Evolutionary conservation across 148 eudicot genomes (phyloP).

Genomic region (Persicaria maculosa): DNA sequence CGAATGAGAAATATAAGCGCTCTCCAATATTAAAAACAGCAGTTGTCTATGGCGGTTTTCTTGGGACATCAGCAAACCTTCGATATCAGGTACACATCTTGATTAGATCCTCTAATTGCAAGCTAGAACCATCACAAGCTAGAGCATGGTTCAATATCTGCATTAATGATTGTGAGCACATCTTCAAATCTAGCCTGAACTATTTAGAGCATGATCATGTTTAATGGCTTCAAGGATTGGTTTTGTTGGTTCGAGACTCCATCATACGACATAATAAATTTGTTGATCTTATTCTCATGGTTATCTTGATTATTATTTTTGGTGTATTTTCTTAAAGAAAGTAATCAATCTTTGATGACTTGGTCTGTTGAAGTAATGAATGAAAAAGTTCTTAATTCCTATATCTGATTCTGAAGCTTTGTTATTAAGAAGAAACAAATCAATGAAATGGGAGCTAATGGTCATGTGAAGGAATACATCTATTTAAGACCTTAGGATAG

Average conservation of each 20-base stretch:
- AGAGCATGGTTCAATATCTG: neutral
- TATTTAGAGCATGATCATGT: neutral
- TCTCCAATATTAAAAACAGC: slow-evolving; percentile 87
- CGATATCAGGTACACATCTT: slow-evolving; percentile 66
- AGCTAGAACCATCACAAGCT: neutral
- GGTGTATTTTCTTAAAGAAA: neutral
- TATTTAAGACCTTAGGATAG: neutral
- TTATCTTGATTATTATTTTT: neutral
- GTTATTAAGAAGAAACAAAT: neutral
- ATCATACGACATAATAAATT: neutral
- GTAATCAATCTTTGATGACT: too few species aligned
- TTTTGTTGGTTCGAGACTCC: neutral
- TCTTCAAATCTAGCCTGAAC: neutral
- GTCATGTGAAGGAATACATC: neutral
- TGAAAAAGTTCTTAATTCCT: too few species aligned
- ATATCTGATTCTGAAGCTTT: neutral
- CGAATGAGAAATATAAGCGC: slow-evolving; percentile 42
- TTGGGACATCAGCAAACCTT: slow-evolving; percentile 89
- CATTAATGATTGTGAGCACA: neutral
- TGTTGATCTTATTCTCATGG: neutral
- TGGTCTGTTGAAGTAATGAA: too few species aligned
- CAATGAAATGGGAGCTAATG: neutral
- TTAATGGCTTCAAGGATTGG: neutral
- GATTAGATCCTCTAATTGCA: neutral
- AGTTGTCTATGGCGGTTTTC: slow-evolving; percentile 58